These are phyloP conservation scores for Lipomyces kockii DNA, from an alignment of 805 yeast species.

Conservation along the genomic window DNA sequence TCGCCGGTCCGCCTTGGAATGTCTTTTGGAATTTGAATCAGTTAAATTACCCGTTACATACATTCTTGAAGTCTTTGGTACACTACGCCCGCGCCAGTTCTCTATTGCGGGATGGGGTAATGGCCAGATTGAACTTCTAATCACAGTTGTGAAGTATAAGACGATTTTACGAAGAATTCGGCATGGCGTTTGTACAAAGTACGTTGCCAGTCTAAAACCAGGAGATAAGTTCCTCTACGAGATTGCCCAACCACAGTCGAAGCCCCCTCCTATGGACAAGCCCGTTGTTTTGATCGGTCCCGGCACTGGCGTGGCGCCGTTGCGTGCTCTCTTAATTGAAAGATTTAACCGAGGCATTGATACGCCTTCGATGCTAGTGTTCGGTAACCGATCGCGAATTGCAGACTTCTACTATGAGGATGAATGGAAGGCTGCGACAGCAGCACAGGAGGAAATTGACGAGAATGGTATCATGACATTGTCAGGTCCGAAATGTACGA, in stretches of 20 bases:
- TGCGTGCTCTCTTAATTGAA: constrained; percentile 65
- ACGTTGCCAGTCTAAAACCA: constrained; percentile 58
- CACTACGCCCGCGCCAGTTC: constrained; percentile 77
- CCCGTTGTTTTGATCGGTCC: constrained; percentile 82
- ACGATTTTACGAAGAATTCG: constrained; percentile 79
- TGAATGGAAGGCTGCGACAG: constrained; percentile 53
- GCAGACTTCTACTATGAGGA: constrained; percentile 72
- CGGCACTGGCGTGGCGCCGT: constrained; percentile 97
- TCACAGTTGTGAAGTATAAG: constrained; percentile 84
- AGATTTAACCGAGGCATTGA: constrained; percentile 27
- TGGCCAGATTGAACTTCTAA: constrained; percentile 61
- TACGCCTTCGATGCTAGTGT: constrained; percentile 59
- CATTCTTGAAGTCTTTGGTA: constrained; percentile 76
- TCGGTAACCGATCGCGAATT: constrained; percentile 69
- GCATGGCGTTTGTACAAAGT: constrained; percentile 80
- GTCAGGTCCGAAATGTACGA: neutral
- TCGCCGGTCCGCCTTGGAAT: constrained; percentile 82
- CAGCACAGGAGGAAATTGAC: constrained; percentile 43
- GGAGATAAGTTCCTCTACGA: constrained; percentile 61
- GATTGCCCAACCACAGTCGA: constrained; percentile 46
- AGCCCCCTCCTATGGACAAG: constrained; percentile 49
- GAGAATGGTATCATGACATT: constrained; percentile 12
- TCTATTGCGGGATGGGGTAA: constrained; percentile 68
- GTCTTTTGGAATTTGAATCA: constrained; percentile 77
- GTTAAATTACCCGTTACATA: constrained; percentile 76